Base-by-base conservation (phyloP, 139 green algal species). In the Coccomyxa sp. region DNA sequence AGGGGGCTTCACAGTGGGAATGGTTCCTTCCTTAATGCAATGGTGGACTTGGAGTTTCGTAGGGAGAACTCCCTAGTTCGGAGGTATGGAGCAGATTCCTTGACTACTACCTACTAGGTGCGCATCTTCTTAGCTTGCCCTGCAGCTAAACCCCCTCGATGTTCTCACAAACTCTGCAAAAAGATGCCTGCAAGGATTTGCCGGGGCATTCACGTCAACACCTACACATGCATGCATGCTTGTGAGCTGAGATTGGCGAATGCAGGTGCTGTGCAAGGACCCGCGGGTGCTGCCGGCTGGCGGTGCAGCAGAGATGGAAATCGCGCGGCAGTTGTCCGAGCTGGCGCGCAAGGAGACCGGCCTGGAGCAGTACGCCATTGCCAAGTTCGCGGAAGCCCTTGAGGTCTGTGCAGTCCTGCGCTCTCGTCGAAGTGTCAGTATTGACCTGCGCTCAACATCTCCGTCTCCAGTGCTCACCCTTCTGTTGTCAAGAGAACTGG, bases 281-380 rank as follows among this genome's bases (percentile, higher is more conserved):
- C 82, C 94, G 28, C 89, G 96, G 51, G 84, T 88, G 13, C 82
- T 99, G 81, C 81, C 94, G 4, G 96, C 92, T 1, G 97, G 94
- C 31, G 97, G 97, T 25, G 97, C 94, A 0, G 85, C 89, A 13
- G 97, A 99, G 89, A 93, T 98, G 17, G 96, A 98, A 85, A 38
- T 99, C 11, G 94, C 93, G 14, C 82, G 92, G 23, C 91, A 91
- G 82, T 81, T 96, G 51, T 30, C 83, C 13, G 83, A 82, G 67
- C 79, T 82, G 28, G 90, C 85, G 9, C 67, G 82, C 59, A 88
- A 87, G 90, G 81, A 98, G 88, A 97, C 95, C 18, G 96, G 96
- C 11, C 91, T 99, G 82, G 96, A 98, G 66, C 96, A 98, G 91
- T 99, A 99, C 85, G 95, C 96, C 63, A 97, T 99, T 79, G 81